Conservation (phyloP, 1,284 basidiomycete genomes). For the Sporisorium exsertum region DNA sequence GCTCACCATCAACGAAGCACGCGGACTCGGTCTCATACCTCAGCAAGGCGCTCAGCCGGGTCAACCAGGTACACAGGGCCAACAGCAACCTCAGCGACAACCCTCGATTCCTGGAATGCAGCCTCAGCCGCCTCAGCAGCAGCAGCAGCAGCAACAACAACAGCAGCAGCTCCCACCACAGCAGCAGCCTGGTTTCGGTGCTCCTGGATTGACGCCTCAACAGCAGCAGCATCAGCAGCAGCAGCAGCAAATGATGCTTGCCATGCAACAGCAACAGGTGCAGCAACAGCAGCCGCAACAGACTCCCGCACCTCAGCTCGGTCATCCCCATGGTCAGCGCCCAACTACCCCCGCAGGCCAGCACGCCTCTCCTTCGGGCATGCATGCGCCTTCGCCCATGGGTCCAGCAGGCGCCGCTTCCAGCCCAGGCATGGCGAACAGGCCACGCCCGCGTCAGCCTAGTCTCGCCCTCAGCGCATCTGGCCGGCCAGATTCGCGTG, state of each 20-base stretch:
- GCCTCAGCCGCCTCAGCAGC: conserved; percentile 14
- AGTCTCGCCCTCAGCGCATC: conserved; percentile 33
- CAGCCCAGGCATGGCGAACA: conserved; percentile 38
- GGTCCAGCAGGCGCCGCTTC: conserved; percentile 33
- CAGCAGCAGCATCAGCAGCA: conserved; percentile 28
- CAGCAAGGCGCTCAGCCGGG: conserved; percentile 39
- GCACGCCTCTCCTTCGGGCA: conserved; percentile 44
- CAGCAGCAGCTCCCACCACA: conserved; percentile 29
- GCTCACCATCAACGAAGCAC: conserved; percentile 62
- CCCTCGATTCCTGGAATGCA: conserved; percentile 11
- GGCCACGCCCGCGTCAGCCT: conserved; percentile 46
- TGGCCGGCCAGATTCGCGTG: conserved; percentile 42
- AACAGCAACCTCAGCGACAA: conserved; percentile 17
- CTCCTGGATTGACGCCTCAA: conserved; percentile 14
- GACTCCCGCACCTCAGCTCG: conserved; percentile 38
- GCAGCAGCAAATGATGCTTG: conserved; percentile 38
- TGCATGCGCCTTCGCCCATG: conserved; percentile 50
- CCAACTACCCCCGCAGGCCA: conserved; percentile 38
- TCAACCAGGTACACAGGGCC: conserved; percentile 4
- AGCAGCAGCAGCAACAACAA: conserved; percentile 16
- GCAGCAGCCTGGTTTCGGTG: conserved; percentile 19
- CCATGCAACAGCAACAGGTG: conserved; percentile 37
- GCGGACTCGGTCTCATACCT: conserved; percentile 57
- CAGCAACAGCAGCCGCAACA: conserved; percentile 47
- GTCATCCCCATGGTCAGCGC: conserved; percentile 44